A percentile compares a stretch with the other conserved stretches of the same genome.
Conservation (phyloP, 768 basidiomycete genomes). For the Rhodotorula babjevae region DNA sequence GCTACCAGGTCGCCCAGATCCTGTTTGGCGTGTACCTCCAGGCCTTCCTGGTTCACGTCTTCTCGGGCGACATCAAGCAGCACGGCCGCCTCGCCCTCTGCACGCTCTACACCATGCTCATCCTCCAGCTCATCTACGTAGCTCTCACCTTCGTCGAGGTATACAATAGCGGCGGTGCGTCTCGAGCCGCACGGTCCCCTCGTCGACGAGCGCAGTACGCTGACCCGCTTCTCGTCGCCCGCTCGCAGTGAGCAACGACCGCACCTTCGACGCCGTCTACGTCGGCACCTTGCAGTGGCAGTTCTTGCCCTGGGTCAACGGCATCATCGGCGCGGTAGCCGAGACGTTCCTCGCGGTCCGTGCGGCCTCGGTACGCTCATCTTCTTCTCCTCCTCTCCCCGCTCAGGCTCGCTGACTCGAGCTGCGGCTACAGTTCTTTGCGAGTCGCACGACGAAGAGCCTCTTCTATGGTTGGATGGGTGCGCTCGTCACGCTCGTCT, state of each 20-base stretch:
- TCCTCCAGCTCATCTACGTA: conserved; percentile 1
- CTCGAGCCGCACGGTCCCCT: background rate
- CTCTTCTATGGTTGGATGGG: conserved; percentile 10
- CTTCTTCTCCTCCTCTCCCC: background rate
- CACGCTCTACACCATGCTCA: background rate
- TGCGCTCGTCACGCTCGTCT: background rate
- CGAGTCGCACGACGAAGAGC: background rate
- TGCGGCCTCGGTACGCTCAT: background rate
- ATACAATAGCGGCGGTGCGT: background rate
- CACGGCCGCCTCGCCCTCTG: background rate
- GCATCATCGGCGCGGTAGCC: background rate
- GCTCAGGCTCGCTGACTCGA: background rate
- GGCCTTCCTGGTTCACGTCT: background rate
- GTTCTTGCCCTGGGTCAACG: background rate
- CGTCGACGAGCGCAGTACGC: too few species aligned
- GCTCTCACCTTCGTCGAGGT: conserved; percentile 5
- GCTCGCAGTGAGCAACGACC: background rate
- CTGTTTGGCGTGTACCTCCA: conserved; percentile 3
- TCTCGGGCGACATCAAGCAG: background rate
- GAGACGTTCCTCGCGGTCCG: conserved; percentile 2
- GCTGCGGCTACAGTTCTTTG: conserved; percentile 4
- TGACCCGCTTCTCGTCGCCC: background rate
- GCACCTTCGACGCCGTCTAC: background rate
- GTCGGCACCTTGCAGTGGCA: background rate
- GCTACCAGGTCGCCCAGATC: conserved; percentile 6